A percentile compares a stretch with the other conserved stretches of the same genome.
Conservation (phyloP, 2,329 filamentous ascomycete species). For the Paracoccidioides lutzii region DNA sequence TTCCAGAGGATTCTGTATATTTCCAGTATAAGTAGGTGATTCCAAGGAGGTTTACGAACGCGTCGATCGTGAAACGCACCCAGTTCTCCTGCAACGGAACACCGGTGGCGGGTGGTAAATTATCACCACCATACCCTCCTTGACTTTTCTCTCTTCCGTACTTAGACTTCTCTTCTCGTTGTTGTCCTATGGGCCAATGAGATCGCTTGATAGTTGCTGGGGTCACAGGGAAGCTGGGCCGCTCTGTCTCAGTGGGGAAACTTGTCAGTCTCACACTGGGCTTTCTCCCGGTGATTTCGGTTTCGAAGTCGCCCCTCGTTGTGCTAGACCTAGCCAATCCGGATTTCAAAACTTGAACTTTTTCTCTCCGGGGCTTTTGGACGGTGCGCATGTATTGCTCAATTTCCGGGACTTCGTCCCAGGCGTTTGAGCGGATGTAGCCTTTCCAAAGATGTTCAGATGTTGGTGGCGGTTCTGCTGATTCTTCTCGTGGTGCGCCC, state of each 20-base stretch:
- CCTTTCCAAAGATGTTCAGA: slow-evolving; percentile 54
- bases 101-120: slow-evolving; percentile 63
- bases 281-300: slow-evolving; percentile 24
- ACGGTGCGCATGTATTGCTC: slow-evolving; percentile 71
- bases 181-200: slow-evolving; percentile 36
- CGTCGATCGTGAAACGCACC: slow-evolving; percentile 59
- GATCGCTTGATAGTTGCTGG: slow-evolving; percentile 62
- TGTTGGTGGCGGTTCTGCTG: slow-evolving; percentile 15
- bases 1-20: slow-evolving; percentile 52
- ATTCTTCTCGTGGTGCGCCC: slow-evolving; percentile 7
- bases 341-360: slow-evolving; percentile 28
- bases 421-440: slow-evolving; percentile 71
- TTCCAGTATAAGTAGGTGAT: slow-evolving; percentile 34
- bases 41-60: slow-evolving; percentile 31
- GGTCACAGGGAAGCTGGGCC: slow-evolving; percentile 80
- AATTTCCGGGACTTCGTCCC: slow-evolving; percentile 86
- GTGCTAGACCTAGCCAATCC: slow-evolving; percentile 9
- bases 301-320: slow-evolving; percentile 13
- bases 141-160: slow-evolving; percentile 40
- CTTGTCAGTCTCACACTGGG: slow-evolving; percentile 63
- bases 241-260: slow-evolving; percentile 69
- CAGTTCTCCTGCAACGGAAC: slow-evolving; percentile 82
- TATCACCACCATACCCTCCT: slow-evolving; percentile 25
- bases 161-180: neutral
- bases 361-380: slow-evolving; percentile 47